phyloP scores from a whole-genome alignment of 805 yeast species.

The Pichia heedii region DNA sequence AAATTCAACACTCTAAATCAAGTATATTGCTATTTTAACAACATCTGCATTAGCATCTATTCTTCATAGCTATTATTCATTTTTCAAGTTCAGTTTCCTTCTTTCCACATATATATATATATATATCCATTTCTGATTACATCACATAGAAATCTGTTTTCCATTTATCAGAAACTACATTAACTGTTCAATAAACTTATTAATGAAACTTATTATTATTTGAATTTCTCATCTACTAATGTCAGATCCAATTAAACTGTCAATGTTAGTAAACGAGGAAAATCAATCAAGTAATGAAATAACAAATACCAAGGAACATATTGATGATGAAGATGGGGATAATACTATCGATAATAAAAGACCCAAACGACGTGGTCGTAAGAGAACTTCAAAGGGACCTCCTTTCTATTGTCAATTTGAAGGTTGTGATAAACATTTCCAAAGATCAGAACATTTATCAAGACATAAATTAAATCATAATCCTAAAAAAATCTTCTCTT shows the following conservation, averaged over 20 bases:
- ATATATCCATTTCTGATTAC: no score
- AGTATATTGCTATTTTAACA: no score
- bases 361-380: conserved; percentile 9
- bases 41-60: no score
- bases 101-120: no score
- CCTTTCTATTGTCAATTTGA: conserved; percentile 34
- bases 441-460: conserved; percentile 55
- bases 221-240: no score
- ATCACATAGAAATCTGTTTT: no score
- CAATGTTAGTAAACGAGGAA: conserved; percentile 9
- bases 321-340: neutral
- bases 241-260: conserved; percentile 5
- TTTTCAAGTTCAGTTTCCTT: no score
- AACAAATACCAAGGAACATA: neutral
- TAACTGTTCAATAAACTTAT: no score
- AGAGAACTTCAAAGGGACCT: conserved; percentile 19
- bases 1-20: no score
- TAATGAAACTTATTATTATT: no score
- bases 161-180: no score
- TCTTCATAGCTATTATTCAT: no score
- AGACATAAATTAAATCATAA: conserved; percentile 57
- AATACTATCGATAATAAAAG: neutral
- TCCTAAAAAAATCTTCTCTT: conserved; percentile 44
- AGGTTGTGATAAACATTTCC: conserved; percentile 47
- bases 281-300: neutral